Base-by-base conservation (phyloP, 2,329 filamentous ascomycete species). In the Aureobasidium sp. region DNA sequence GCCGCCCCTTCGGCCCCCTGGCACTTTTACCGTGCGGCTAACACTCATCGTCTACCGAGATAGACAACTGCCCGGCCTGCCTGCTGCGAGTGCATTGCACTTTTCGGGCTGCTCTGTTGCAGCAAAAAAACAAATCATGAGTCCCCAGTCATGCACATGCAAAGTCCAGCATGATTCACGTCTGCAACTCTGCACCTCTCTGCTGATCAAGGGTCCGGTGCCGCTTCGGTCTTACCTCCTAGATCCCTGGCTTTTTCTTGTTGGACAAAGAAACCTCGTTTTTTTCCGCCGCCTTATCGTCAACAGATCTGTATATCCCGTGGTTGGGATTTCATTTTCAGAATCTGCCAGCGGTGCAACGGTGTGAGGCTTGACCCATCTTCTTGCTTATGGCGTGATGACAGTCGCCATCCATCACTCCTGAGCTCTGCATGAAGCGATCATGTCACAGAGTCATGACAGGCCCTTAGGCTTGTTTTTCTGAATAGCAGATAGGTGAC, bases 201-300 rank as follows among this genome's bases (percentile, higher is more conserved):
- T 9, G 52, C 6, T 44, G 52, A 56, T 56, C 53, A 57, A 56
- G 53, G 39, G 39, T 57, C 36, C 55, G 44, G 53, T 20, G 17
- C n/a, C 39, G 53, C 53, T n/a, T 48, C 55, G 55, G 55, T 29
- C 42, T 14, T 58, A 58, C 42, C 55, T 39, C n/a, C 39, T n/a
- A n/a, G 41, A 48, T 37, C 55, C 55, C 39, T 58, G 41, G 29
- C 4, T 49, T 58, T 60, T 60, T 60, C 56, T 60, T 41, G 42
- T 36, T 41, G 39, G 34, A 41, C 36, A 60, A 58, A 58, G 53
- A 57, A 45, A 22, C 27, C 39, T 42, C 39, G 25, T n/a, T 53
- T 53, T 31, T 36, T 53, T 39, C 29, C 55, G 29, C 11, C 41
- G 31, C 34, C 56, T 59, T 59, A 49, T 59, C 57, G 22, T 34